phyloP scores from a whole-genome alignment of 2,329 filamentous ascomycete species.

The Gnomoniopsis smithogilvyi region DNA sequence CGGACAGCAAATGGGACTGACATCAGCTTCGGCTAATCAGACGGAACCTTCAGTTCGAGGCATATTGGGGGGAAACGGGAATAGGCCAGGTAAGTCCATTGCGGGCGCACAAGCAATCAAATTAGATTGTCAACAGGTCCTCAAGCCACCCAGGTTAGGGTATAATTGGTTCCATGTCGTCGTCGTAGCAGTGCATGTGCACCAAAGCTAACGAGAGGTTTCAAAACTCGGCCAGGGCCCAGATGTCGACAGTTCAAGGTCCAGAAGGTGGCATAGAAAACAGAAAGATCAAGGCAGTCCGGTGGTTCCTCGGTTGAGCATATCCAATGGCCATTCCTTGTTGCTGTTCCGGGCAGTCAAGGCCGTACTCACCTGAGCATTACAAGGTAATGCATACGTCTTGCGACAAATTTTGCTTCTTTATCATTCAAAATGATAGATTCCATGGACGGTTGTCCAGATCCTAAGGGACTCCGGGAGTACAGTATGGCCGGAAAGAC shows the following conservation, averaged over 20 bases:
- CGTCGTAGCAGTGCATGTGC: background rate
- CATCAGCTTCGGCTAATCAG: background rate
- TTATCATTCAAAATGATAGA: background rate
- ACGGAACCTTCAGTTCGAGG: background rate
- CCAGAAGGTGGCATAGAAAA: background rate
- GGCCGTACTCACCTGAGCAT: constrained; percentile 11
- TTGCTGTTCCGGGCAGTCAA: constrained; percentile 5
- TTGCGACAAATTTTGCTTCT: background rate
- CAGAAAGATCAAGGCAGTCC: background rate
- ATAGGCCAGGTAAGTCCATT: background rate
- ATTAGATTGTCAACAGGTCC: constrained; percentile 4
- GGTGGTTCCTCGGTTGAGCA: background rate
- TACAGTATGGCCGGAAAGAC: background rate
- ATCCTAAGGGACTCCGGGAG: background rate
- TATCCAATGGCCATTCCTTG: constrained; percentile 1
- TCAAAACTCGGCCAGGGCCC: background rate
- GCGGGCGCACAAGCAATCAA: constrained; percentile 17
- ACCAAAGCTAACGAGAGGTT: background rate
- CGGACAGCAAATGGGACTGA: background rate
- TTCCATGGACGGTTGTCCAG: background rate
- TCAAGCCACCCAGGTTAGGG: background rate
- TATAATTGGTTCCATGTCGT: background rate
- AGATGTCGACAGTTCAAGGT: background rate
- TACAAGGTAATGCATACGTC: background rate
- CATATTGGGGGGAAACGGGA: background rate